Conservation (phyloP, 345 rosid species). For the Camelina sativa region DNA sequence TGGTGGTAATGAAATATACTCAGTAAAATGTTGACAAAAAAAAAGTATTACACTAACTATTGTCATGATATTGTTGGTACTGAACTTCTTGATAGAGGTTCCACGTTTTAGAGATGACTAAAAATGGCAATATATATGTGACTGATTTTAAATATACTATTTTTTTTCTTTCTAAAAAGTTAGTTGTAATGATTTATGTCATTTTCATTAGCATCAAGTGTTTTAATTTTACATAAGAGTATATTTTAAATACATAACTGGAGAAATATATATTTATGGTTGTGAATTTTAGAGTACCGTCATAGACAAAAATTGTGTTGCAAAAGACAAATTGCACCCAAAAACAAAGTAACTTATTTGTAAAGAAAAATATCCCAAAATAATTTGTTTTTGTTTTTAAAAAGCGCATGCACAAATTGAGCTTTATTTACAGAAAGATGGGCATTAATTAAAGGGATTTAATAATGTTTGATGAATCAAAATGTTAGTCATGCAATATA, state of each 20-base stretch:
- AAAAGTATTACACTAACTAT: not conserved
- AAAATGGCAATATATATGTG: slow-evolving; percentile 8
- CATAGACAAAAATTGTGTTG: not conserved
- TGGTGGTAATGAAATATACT: not conserved
- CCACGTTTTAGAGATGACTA: slow-evolving; percentile 40
- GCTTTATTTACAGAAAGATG: not conserved
- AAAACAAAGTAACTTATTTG: not conserved
- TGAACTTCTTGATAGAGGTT: not conserved
- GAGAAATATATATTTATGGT: not conserved
- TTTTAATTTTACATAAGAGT: not conserved
- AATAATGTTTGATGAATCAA: not conserved
- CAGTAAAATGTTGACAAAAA: not conserved
- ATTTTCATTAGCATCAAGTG: not conserved
- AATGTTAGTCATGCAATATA: not conserved
- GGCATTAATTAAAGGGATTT: no score
- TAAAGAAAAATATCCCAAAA: not conserved
- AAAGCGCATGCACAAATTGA: slow-evolving; percentile 5
- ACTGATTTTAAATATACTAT: not conserved
- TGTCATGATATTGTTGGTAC: slow-evolving; percentile 19
- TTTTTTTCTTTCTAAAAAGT: not conserved
- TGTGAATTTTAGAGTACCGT: not conserved
- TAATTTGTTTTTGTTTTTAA: no score
- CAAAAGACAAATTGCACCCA: not conserved
- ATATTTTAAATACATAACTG: not conserved
- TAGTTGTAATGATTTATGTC: not conserved